Evolutionary conservation across 257 asterid species (phyloP).

Genomic region (Penstemon eatonii): DNA sequence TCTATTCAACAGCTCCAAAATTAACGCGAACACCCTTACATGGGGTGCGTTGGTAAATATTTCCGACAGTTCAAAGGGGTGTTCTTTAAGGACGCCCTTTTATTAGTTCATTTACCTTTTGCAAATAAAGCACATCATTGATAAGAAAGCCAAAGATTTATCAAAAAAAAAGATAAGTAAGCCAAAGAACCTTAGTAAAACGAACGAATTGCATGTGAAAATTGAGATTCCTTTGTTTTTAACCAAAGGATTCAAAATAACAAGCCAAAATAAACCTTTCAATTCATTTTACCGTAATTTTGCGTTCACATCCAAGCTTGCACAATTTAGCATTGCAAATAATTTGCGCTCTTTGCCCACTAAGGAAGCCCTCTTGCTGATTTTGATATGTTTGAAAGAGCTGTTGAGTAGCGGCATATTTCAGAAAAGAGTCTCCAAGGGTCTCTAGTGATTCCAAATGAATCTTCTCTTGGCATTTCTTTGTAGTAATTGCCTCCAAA

Average conservation of each 20-base stretch:
- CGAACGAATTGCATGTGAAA: too few relatives aligned
- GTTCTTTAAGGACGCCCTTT: too few relatives aligned
- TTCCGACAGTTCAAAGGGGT: too few relatives aligned
- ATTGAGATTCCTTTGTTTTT: too few relatives aligned
- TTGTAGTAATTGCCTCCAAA: conserved; percentile 86
- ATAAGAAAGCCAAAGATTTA: too few relatives aligned
- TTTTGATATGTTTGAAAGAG: conserved; percentile 55
- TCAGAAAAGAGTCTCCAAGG: conserved; percentile 83
- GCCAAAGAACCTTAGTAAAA: too few relatives aligned
- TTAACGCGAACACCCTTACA: too few relatives aligned
- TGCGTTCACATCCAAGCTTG: conserved; percentile 67
- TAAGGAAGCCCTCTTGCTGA: conserved; percentile 76
- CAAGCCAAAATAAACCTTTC: background rate
- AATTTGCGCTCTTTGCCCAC: conserved; percentile 43
- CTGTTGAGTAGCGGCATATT: conserved; percentile 69
- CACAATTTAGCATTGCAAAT: conserved; percentile 61
- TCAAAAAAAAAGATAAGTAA: too few relatives aligned
- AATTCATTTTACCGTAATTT: conserved; percentile 55
- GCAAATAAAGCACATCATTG: too few relatives aligned
- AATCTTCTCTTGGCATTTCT: conserved; percentile 62
- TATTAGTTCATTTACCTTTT: too few relatives aligned
- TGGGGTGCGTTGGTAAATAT: too few relatives aligned
- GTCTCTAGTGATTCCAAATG: conserved; percentile 89
- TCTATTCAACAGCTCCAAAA: too few relatives aligned
- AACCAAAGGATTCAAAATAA: background rate